Evolutionary conservation across 352 stramenopile species (phyloP), one percentile per base, ranked within the genome.

Genomic region (Pythium biforme): DNA sequence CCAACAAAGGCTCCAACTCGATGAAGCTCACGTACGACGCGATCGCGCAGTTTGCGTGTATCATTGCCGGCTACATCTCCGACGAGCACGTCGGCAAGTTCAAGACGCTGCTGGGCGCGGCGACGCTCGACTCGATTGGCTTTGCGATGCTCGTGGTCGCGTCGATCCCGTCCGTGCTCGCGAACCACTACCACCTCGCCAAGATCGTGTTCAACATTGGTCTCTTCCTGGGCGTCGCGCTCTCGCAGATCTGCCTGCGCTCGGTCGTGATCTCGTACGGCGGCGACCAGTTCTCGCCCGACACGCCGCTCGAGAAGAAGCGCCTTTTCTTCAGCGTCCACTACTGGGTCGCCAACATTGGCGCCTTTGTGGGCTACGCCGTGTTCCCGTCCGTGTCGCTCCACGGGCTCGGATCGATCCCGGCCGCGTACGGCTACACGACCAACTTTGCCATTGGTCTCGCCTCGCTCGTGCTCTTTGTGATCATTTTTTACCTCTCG

Each of bases 281-380:
- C 22, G 69, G 65, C 33, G 69, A 76, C 43, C 69, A 76, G 58
- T 76, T 74, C 54, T 52, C 73, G 22, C 62, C 64, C 23, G 20
- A 52, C 17, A 60, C 62, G 43, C 40, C 66, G 20, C 26, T 37
- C 19, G 37, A 74, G 50, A 51, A 73, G 55, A 70, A 73, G 37
- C 22, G 46, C 17, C 61, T 59, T 5, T 87, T 78, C 55, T 87
- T 87, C 59, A 79, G 69, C 34, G 76, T 66, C 33, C 86, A 86
- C 64, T 88, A 89, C 66, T 79, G 59, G 55, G 66, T 67, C 41
- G 75, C 86, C 54, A 89, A 88, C 59, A 59, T 85, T 39, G 79
- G 79, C 29, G 72, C 79, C 9, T 57, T 77, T 25, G 59, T 88
- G 25, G 70, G 74, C 47, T 89, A 81, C 62, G 79, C 69, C 2